Evolutionary conservation across 345 rosid genomes (phyloP), one percentile per base, ranked within the genome.

Genomic region (Reutealis trisperma): DNA sequence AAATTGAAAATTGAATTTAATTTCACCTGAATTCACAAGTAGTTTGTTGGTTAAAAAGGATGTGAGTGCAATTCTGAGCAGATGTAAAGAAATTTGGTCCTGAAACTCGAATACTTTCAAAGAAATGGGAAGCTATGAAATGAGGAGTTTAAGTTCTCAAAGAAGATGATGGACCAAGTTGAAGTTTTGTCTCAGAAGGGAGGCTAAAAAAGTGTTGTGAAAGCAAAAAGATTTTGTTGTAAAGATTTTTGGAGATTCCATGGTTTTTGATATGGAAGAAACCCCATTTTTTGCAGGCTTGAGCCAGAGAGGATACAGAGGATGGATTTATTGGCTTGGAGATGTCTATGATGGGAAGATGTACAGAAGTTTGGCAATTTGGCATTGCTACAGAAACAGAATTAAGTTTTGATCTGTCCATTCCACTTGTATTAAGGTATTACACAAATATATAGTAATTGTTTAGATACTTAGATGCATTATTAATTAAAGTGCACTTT

Each of bases 101-200:
- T 1, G 80, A 78, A 72, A 83, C 82, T 0, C 80, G 76, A 19
- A 85, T 84, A 58, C 86, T 75, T 55, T 85, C 88, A 12, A 77
- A 87, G 75, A 81, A 87, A n/a, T 83, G 85, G 22, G 90, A 87
- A 62, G 90, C 88, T 1, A 83, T 85, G 80, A 85, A 83, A 45
- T 64, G 83, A 63, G 84, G 87, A 45, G 78, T 87, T 55, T 82
- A 87, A 34, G 82, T 76, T 65, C 58, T 74, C n/a, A 76, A 4
- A 42, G 73, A 75, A 66, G 86, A 83, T 24, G 63, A 72, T 32
- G 88, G 87, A 52, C 87, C 90, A 7, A 78, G 61, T 71, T 81
- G 32, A 45, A 81, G 75, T 72, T 85, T 85, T 66, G 66, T 52
- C 21, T 83, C 73, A 14, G 59, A 61, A 45, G 88, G 83, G 41